phyloP scores from a whole-genome alignment of 176 grass and related monocot genomes.

The Rhynchospora tenuis region DNA sequence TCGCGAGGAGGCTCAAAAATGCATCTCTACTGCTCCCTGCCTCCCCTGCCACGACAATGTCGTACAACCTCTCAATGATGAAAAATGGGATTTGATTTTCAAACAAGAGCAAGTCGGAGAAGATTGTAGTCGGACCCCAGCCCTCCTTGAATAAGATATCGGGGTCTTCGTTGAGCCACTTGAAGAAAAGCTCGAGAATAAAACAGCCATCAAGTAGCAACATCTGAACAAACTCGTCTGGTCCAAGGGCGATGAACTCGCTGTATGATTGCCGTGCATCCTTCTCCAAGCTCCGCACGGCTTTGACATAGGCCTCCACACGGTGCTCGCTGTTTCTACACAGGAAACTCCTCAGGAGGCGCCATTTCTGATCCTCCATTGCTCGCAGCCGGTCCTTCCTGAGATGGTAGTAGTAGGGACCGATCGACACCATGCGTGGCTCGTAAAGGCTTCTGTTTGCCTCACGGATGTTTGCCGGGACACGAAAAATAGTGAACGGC shows the following conservation, averaged over 20 bases:
- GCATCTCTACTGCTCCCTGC: conserved; percentile 8
- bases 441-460: conserved; percentile 1
- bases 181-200: conserved; percentile 25
- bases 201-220: conserved; percentile 26
- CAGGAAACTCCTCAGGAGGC: conserved; percentile 20
- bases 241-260: neutral
- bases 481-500: conserved; percentile 12
- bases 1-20: neutral
- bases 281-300: conserved; percentile 1
- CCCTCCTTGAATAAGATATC: conserved; percentile 18
- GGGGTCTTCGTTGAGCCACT: conserved; percentile 19
- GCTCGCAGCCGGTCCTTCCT: neutral
- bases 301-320: neutral
- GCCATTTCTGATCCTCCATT: conserved; percentile 34
- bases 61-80: conserved; percentile 4
- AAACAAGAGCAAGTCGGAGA: conserved; percentile 19
- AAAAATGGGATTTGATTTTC: conserved; percentile 23
- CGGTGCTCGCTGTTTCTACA: neutral
- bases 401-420: conserved; percentile 17
- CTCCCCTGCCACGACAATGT: conserved; percentile 2
- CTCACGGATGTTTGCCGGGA: conserved; percentile 14
- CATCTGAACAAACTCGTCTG: conserved; percentile 28
- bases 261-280: conserved; percentile 8
- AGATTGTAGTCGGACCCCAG: conserved; percentile 17
- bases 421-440: conserved; percentile 16